A percentile compares a stretch with the other conserved stretches of the same genome.
These are phyloP conservation scores for Penicillium freii DNA, from an alignment of 2,329 filamentous ascomycete species.

Conservation along the genomic window DNA sequence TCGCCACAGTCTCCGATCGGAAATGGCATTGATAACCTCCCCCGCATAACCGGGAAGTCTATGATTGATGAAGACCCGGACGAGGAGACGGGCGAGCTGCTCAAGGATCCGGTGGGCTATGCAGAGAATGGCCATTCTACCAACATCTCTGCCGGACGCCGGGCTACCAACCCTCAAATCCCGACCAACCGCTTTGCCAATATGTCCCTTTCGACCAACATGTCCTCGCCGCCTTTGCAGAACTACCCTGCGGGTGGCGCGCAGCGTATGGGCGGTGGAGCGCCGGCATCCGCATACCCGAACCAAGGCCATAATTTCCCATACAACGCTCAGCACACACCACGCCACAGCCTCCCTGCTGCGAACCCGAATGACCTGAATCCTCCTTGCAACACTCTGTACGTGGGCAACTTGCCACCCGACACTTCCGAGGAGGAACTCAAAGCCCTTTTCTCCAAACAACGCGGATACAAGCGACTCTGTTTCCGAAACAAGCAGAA, in stretches of 20 bases:
- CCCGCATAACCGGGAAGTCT: constrained; percentile 58
- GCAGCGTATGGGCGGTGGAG: constrained; percentile 48
- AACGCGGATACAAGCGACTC: constrained; percentile 90
- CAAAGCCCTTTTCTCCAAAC: constrained; percentile 87
- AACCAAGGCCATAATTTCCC: constrained; percentile 55
- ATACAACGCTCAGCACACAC: constrained; percentile 56
- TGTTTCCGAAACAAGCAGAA: constrained; percentile 95
- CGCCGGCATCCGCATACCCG: constrained; percentile 57
- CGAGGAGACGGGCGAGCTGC: constrained; percentile 61
- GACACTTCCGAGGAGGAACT: constrained; percentile 94
- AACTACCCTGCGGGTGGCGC: constrained; percentile 52
- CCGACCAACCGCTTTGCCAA: constrained; percentile 66
- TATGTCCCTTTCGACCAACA: constrained; percentile 69
- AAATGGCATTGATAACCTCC: constrained; percentile 53
- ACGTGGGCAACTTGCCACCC: constrained; percentile 92
- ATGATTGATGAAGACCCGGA: constrained; percentile 64
- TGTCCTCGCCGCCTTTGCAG: constrained; percentile 56
- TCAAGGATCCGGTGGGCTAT: constrained; percentile 63
- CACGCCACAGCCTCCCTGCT: constrained; percentile 71
- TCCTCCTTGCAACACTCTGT: constrained; percentile 94
- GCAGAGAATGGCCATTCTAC: constrained; percentile 65
- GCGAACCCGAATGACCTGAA: constrained; percentile 95
- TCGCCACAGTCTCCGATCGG: constrained; percentile 60
- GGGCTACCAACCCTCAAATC: constrained; percentile 69
- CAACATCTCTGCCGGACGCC: constrained; percentile 51